Base-by-base conservation (phyloP, 2,329 filamentous ascomycete genomes). In the Aureobasidium sp. region DNA sequence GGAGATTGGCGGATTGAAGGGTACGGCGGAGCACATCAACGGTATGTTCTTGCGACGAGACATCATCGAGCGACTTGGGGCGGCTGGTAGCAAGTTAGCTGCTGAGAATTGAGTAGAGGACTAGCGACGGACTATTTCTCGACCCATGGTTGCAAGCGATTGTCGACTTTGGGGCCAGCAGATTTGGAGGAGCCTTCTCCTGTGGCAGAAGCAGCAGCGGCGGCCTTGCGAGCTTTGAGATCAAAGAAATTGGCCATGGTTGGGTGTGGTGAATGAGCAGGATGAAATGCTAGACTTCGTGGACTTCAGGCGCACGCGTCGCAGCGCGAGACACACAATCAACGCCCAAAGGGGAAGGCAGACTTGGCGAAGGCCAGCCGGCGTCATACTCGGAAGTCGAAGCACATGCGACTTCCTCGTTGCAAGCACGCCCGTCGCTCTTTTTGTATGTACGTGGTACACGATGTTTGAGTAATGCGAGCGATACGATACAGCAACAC, bases 1-100 rank as follows among this genome's bases (percentile, higher is more conserved):
- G 94, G 42, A 99, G 88, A 85, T 99, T 99, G 65, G 92, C 91
- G 69, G 93, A 91, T 81, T 97, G 92, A 27, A 99, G 81, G 32
- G 91, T 97, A 69, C 94, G 85, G 73, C 93, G 89, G 45, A 99
- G 86, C 67, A 97, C 88, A 60, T 89, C 91, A 62, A 96, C 89
- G 8, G 94, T 97, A 76, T 99, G 94, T 70, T 99, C 94, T 83
- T 99, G 94, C 13, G 93, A 93, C 25, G 94, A 90, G 66, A 99
- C 92, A 83, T 99, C 95, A 72, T 86, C 88, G 54, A 99, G 85
- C 11, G 87, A 91, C 76, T 95, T 97, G 32, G 94, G 95, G 48
- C 94, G 92, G 74, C 93, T 97, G 67, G 53, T 41, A 54, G 51
- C 30, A 27, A 61, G 51, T 21, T 59, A 50, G 54, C 60, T 25